These are phyloP conservation scores for Phlegmacium glaucopus DNA, from an alignment of 768 basidiomycete species.

Conservation along the genomic window DNA sequence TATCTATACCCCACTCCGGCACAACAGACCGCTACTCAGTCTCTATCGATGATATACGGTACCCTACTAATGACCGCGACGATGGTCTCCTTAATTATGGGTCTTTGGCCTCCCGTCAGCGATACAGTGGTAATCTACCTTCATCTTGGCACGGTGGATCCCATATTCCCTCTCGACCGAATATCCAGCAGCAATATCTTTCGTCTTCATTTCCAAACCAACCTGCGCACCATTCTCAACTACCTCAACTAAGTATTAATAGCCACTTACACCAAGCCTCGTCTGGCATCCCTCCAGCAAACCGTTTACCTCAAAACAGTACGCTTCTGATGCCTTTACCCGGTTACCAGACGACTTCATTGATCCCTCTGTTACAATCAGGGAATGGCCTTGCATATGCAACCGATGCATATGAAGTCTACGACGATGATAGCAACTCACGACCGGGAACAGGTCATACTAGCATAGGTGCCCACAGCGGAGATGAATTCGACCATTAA, in stretches of 20 bases:
- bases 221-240: conserved; percentile 27
- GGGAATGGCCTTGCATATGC: conserved; percentile 17
- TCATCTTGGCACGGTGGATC: conserved; percentile 34
- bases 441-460: conserved; percentile 18
- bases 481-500: conserved; percentile 15
- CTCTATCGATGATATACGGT: conserved; percentile 29
- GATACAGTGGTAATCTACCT: conserved; percentile 26
- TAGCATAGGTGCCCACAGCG: conserved; percentile 14
- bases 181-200: conserved; percentile 16
- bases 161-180: conserved; percentile 18
- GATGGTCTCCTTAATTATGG: conserved; percentile 25
- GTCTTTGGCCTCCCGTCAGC: conserved; percentile 22
- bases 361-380: conserved; percentile 30
- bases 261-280: conserved; percentile 10
- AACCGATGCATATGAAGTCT: conserved; percentile 33
- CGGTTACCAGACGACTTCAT: conserved; percentile 47
- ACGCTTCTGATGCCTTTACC: conserved; percentile 71
- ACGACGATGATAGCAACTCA: conserved; percentile 34
- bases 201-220: conserved; percentile 19
- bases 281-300: conserved; percentile 22
- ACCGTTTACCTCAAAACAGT: conserved; percentile 58
- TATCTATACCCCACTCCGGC: conserved; percentile 21
- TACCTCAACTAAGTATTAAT: conserved; percentile 25
- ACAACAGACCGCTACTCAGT: conserved; percentile 26
- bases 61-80: conserved; percentile 29